Evolutionary conservation across 2,329 filamentous ascomycete species (phyloP).

Genomic region (Exophiala viscosa): DNA sequence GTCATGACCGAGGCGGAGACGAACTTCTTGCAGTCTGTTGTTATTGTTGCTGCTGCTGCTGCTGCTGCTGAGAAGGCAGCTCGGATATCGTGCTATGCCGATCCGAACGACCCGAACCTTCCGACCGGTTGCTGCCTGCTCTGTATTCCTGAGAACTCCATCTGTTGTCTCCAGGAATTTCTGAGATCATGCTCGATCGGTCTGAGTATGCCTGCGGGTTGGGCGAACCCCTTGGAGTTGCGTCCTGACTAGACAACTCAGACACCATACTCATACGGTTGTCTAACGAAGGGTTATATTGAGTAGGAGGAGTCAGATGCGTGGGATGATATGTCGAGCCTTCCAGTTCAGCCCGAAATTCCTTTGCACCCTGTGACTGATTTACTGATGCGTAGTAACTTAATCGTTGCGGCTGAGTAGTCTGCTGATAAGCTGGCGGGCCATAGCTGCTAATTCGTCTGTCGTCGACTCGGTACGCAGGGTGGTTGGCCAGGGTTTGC

Average conservation of each 20-base stretch:
- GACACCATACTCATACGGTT: constrained; percentile 21
- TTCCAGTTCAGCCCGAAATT: constrained; percentile 24
- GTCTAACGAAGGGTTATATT: constrained; percentile 1
- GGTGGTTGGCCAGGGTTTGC: constrained; percentile 22
- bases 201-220: constrained; percentile 17
- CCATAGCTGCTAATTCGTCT: constrained; percentile 14
- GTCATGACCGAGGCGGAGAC: not conserved
- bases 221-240: constrained; percentile 13
- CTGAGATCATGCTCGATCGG: constrained; percentile 6
- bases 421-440: constrained; percentile 9
- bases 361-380: constrained; percentile 13
- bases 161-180: constrained; percentile 5
- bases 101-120: constrained; percentile 10
- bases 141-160: constrained; percentile 4
- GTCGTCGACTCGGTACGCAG: constrained; percentile 20
- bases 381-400: constrained; percentile 15
- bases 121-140: constrained; percentile 2
- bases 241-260: constrained; percentile 18
- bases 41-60: too few species aligned
- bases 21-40: not conserved
- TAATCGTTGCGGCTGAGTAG: constrained; percentile 8
- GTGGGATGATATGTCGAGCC: constrained; percentile 19
- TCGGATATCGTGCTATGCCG: constrained; percentile 18
- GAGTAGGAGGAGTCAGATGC: constrained; percentile 7
- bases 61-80: constrained; percentile 12